Evolutionary conservation across 371 early-diverging fungal species (phyloP).

Genomic region (Chytridium lagenaria): DNA sequence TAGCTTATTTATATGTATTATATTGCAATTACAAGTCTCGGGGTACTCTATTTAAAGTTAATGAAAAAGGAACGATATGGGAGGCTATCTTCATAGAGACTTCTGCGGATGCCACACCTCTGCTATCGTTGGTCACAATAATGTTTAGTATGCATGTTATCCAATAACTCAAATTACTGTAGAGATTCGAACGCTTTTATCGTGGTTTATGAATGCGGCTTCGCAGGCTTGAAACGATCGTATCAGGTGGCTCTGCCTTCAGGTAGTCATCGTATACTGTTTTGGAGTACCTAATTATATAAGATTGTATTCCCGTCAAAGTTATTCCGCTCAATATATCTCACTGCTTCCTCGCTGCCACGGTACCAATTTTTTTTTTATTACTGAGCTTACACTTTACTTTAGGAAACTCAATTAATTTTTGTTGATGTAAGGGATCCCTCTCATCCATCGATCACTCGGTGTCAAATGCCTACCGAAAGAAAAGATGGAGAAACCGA

Average conservation of each 20-base stretch:
- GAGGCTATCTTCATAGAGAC: not conserved
- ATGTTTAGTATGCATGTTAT: not conserved
- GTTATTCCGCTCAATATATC: not conserved
- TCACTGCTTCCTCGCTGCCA: not conserved
- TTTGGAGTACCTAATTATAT: too few species aligned
- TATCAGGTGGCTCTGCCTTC: not conserved
- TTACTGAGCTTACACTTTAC: too few species aligned
- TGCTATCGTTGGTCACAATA: not conserved
- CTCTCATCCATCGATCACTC: too few species aligned
- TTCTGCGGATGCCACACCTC: constrained; percentile 13
- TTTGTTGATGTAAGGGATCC: not conserved
- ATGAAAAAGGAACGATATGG: not conserved
- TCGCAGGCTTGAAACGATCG: not conserved
- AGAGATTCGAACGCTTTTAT: not conserved
- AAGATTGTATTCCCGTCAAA: not conserved
- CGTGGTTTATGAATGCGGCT: not conserved
- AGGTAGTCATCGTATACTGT: not conserved
- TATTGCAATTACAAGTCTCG: too few species aligned
- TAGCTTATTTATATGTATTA: too few species aligned
- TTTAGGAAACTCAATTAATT: not conserved
- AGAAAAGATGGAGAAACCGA: too few species aligned
- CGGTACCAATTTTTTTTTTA: too few species aligned
- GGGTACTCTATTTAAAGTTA: not conserved
- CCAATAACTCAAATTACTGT: too few species aligned
- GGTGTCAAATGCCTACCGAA: too few species aligned